Base-by-base conservation (phyloP, 495 filamentous ascomycete species). In the Glonium stellatum region DNA sequence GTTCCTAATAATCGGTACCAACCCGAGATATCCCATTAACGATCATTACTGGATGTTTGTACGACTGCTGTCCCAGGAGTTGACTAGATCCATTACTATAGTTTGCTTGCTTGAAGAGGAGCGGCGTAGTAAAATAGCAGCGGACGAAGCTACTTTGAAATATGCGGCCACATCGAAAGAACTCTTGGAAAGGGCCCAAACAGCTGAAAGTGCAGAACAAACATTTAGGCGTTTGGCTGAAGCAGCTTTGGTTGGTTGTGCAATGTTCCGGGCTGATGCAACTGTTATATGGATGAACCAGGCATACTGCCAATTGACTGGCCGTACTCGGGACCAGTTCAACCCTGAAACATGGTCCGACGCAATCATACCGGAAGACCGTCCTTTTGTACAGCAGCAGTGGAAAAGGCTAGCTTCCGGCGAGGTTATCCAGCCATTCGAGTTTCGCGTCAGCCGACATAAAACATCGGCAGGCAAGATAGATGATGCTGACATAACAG, bases 1-100 rank as follows among this genome's bases (percentile, higher is more conserved):
- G 21, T 57, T 62, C 23, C 36, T 62, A 10, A 12, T 62, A 12
- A n/a, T 62, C 11, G 60, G 60, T 4, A 22, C 58, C 5, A 62
- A 62, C 39, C 53, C 60, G 4, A 54, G 49, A 41, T 27, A 54
- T 36, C 60, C 54, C 13, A 57, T 44, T 21, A 54, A 62, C 27
- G 54, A 58, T 13, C 22, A 46, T 25, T 62, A 51, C 42, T 35
- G 46, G 36, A 27, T 37, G 12, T 62, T 58, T 44, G 44, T 62
- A 5, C 25, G 35, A 23, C 10, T n/a, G 3, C 19, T 57, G 5
- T 19, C 47, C 5, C 36, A 55, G 13, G 54, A 62, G 18, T 39
- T 62, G 18, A 41, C 44, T 34, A 48, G 23, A 52, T 13, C 25
- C 19, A 37, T 47, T 13, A 42, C 60, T n/a, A 34, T 25, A 1